Evolutionary conservation across 176 grass and related monocot genomes (phyloP), one percentile per base, ranked within the genome.

Genomic region (Oryza australiensis): DNA sequence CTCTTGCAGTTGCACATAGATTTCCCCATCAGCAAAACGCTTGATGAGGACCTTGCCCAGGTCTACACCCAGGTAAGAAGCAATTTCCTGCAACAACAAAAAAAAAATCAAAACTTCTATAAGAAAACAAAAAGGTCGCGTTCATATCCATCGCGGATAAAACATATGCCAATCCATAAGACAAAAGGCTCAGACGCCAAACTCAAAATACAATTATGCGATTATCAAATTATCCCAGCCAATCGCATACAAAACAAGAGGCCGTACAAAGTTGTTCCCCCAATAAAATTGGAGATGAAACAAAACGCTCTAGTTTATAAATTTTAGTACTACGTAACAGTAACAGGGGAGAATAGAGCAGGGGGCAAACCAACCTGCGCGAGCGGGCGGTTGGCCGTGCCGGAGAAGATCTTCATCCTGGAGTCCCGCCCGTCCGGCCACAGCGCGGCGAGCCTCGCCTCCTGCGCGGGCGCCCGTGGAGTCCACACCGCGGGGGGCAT

Each of bases 1-100:
- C 86, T 98, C 93, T 84, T 93, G 93, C 75, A 98, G 79, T 64
- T 91, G 92, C 79, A 98, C 96, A 29, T 95, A 95, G 49, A 98
- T 91, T 85, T 98, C 96, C 22, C 96, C 90, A 78, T 98, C 96
- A 4, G 96, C 90, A 78, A 98, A 98, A 46, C 87, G 87, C 67
- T 93, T 98, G 82, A 98, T 95, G 34, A 91, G 74, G 83, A 98
- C 84, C 72, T 91, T 91, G 28, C 95, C 95, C 4, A 98, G 85
- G 63, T 95, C 85, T 73, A 98, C 60, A 2, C 92, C 92, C 77
- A 98, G 77, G 65, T 98, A 94, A n/a, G 88, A 66, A 35, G 92
- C 92, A 72, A 98, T 91, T 88, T 98, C 95, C 95, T 98, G 14
- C 35, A 37, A 37, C 7, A 37, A 37, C 35, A 32, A 66, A 37